These are phyloP conservation scores for Colletotrichum truncatum DNA, from an alignment of 2,329 filamentous ascomycete genomes.

Conservation along the genomic window DNA sequence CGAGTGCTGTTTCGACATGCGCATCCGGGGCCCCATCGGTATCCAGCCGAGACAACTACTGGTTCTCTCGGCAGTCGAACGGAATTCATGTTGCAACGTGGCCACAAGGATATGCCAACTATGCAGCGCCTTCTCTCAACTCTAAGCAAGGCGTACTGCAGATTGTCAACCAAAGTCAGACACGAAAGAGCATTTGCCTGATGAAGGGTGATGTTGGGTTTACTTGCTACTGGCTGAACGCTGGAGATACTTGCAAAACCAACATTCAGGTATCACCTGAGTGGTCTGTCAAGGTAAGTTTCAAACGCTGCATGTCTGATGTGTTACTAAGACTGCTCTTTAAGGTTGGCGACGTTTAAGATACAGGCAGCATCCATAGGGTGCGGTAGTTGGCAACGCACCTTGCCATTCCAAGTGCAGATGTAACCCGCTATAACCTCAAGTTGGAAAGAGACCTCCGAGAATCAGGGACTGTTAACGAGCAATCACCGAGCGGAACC, in stretches of 20 bases:
- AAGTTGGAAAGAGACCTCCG: no score
- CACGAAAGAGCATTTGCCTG: background rate
- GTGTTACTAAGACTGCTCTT: no score
- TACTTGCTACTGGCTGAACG: background rate
- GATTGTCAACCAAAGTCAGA: background rate
- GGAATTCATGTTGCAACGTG: background rate
- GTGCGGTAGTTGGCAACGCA: no score
- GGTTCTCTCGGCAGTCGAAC: background rate
- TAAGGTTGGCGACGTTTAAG: no score
- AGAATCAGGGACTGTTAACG: no score
- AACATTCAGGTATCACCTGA: no score
- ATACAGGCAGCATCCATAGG: no score
- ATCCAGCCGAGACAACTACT: background rate
- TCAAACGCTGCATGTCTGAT: no score
- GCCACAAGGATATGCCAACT: background rate
- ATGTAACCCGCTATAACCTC: no score
- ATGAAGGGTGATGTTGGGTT: background rate
- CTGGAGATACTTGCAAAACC: background rate
- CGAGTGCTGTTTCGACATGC: background rate
- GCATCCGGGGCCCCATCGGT: background rate
- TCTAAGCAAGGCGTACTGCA: background rate
- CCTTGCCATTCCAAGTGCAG: no score
- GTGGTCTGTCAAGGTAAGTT: no score
- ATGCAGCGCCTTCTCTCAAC: background rate
- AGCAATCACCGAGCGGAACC: no score